A percentile compares a stretch with the other conserved stretches of the same genome.
Evolutionary conservation across 83 land plant species (phyloP).

Genomic region (Larix sibirica): DNA sequence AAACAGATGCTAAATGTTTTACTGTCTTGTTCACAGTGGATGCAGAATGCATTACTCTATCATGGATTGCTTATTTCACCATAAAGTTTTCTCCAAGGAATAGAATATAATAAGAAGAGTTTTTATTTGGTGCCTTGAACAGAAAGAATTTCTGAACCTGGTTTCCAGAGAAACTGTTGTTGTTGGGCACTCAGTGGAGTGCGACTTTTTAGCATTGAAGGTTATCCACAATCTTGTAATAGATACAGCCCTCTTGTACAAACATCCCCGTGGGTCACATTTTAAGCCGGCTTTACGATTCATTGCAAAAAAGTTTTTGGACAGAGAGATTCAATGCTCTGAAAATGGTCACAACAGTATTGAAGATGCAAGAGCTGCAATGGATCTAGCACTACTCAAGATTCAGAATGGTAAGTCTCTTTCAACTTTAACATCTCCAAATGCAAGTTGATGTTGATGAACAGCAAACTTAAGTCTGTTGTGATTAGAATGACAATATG

Average conservation of each 20-base stretch:
- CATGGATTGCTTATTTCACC: background rate
- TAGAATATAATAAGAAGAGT: background rate
- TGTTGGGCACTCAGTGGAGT: slow-evolving; percentile 95
- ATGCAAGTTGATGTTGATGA: too few species aligned
- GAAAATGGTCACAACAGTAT: slow-evolving; percentile 83
- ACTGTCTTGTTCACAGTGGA: background rate
- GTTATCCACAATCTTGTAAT: slow-evolving; percentile 70
- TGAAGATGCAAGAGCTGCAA: slow-evolving; percentile 93
- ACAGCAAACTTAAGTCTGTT: too few species aligned
- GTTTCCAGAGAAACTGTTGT: slow-evolving; percentile 80
- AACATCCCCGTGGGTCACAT: slow-evolving; percentile 65
- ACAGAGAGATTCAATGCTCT: slow-evolving; percentile 69
- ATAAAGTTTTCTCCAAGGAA: background rate
- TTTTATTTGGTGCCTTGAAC: background rate
- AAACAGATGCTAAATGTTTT: background rate
- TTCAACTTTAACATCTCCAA: background rate
- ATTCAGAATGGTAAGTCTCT: slow-evolving; percentile 65
- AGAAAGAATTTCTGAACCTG: slow-evolving; percentile 74
- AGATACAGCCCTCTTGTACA: slow-evolving; percentile 88
- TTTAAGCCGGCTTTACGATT: slow-evolving; percentile 77
- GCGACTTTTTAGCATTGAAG: slow-evolving; percentile 81
- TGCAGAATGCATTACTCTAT: background rate
- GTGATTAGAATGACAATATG: too few species aligned
- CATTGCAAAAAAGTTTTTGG: slow-evolving; percentile 63
- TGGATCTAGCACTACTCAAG: slow-evolving; percentile 82